phyloP scores from a whole-genome alignment of 148 eudicot genomes.

The Rhododendron henanense region DNA sequence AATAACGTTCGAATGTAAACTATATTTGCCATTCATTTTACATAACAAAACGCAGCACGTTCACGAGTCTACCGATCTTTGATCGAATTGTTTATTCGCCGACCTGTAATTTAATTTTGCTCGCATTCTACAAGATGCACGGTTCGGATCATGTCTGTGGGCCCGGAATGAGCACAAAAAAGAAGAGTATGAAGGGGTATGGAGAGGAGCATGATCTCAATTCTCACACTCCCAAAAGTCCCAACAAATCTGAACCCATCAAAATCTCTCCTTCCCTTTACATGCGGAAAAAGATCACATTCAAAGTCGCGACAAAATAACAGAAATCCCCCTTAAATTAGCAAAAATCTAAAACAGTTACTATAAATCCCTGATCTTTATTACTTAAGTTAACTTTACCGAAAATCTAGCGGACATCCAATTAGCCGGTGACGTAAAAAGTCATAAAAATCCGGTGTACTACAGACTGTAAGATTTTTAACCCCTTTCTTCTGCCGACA shows the following conservation, averaged over 20 bases:
- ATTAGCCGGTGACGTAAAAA: background rate
- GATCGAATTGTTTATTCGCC: background rate
- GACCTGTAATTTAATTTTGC: too few species aligned
- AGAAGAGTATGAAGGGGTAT: background rate
- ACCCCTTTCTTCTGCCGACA: constrained; percentile 11
- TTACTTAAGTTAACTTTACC: background rate
- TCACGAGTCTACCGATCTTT: background rate
- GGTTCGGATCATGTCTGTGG: background rate
- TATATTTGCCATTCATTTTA: background rate
- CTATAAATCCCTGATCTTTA: background rate
- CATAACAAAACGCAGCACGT: background rate
- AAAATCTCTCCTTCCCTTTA: background rate
- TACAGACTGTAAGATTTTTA: background rate
- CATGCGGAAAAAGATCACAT: background rate
- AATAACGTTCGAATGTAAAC: background rate
- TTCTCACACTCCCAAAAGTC: background rate
- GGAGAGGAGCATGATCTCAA: background rate
- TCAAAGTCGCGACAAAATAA: background rate
- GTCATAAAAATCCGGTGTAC: background rate
- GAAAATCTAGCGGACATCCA: background rate
- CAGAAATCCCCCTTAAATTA: background rate
- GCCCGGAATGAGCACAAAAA: background rate
- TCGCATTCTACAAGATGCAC: background rate
- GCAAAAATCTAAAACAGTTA: background rate
- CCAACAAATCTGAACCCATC: background rate